Base-by-base conservation (phyloP, 208 protist genomes). In the Crithidia thermophila region DNA sequence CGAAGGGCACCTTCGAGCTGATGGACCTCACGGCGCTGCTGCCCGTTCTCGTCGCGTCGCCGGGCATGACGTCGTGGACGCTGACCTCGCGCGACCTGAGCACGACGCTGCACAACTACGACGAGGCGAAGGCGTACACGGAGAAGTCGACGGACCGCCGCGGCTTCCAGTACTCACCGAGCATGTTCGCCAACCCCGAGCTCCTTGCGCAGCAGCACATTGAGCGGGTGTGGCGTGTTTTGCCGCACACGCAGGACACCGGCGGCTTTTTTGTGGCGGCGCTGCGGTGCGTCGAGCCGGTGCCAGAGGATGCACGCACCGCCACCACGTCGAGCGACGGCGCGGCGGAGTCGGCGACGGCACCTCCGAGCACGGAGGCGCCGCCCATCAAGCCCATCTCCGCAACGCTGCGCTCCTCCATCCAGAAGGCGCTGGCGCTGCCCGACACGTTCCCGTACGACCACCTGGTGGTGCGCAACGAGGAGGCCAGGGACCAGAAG, bases 241-340 rank as follows among this genome's bases (percentile, higher is more conserved):
- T 98, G 51, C 97, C 98, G 16, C 97, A 99, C 63, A 42, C 84
- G n/a, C 94, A 98, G 72, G 89, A 99, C 79, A 98, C 96, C 18
- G 98, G 98, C 31, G 98, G 97, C 46, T 99, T 99, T 82, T 99
- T 99, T 75, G 79, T 99, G 18, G 95, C 97, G 0, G 88, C 94
- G 27, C 66, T 99, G 72, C 71, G 82, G 34, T 94, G 88, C 61
- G 67, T 95, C 8, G 50, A 62, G 46, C 85, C 89, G 67, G 66
- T 88, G n/a, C 64, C 72, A 6, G 65, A 67, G 23, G 46, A 49
- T 21, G 18, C 69, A n/a, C 57, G 67, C 27, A 40, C 8, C 23
- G 50, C 47, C 36, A 36, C 21, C 16, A 65, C 55, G 27, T 31
- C 56, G n/a, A 27, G 28, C 18, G 23, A 68, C 9, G 27, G 0